Percentiles rank a stretch among this genome's conserved stretches.
Evolutionary conservation across 1,284 basidiomycete genomes (phyloP).

Genomic region (Cystobasidium pallidum): DNA sequence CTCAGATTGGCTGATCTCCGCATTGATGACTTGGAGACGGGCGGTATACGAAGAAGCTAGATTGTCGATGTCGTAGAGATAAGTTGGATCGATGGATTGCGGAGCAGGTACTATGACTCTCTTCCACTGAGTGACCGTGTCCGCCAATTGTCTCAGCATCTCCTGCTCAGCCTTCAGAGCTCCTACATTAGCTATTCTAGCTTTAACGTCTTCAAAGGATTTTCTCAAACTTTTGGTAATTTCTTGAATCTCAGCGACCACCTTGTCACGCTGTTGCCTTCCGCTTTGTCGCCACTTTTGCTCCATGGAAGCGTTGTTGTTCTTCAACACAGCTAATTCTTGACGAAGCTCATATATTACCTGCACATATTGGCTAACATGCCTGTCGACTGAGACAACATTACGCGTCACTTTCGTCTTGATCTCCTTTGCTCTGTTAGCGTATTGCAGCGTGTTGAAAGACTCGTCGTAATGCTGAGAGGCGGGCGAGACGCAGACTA

Average conservation of each 20-base stretch:
- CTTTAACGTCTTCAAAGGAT: conserved; percentile 25
- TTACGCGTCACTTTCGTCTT: conserved; percentile 90
- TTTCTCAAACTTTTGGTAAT: conserved; percentile 21
- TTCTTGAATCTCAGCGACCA: conserved; percentile 40
- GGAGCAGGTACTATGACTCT: neutral
- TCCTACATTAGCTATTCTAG: neutral
- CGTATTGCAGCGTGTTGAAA: conserved; percentile 93
- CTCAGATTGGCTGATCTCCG: conserved; percentile 15
- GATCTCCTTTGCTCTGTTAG: conserved; percentile 93
- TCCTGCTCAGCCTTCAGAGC: conserved; percentile 16
- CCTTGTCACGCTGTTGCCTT: conserved; percentile 37
- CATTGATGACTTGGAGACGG: neutral
- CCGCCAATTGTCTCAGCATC: neutral
- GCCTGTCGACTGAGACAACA: conserved; percentile 87
- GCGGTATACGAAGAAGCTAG: conserved; percentile 20
- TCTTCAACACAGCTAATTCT: conserved; percentile 46
- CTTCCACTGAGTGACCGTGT: conserved; percentile 16
- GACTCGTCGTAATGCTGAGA: conserved; percentile 95
- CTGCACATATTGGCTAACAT: conserved; percentile 83
- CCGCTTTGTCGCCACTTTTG: conserved; percentile 45
- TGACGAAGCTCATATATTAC: conserved; percentile 48
- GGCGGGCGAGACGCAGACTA: conserved; percentile 92
- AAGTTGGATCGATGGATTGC: conserved; percentile 5
- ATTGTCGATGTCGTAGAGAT: conserved; percentile 33
- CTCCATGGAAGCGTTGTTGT: conserved; percentile 13